phyloP scores from a whole-genome alignment of 1,139 yeast genomes.

The Yamadazyma atmosphaerica region DNA sequence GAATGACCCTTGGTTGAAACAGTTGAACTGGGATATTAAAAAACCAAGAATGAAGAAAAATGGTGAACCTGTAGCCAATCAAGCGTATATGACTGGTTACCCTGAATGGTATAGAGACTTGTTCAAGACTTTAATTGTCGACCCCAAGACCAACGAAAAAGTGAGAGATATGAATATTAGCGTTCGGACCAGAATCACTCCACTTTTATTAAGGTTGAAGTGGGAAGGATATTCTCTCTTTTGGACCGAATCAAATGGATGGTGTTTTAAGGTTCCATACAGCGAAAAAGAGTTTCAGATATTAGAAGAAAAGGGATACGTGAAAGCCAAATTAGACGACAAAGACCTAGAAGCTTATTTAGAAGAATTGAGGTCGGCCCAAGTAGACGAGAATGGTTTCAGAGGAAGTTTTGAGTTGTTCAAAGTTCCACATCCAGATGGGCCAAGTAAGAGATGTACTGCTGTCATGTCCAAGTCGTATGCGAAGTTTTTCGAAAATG shows the following conservation, averaged over 20 bases:
- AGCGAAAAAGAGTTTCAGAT: conserved; percentile 34
- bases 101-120: conserved; percentile 93
- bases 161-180: conserved; percentile 54
- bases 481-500: conserved; percentile 69
- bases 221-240: conserved; percentile 86
- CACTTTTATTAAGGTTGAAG: conserved; percentile 68
- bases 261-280: conserved; percentile 75
- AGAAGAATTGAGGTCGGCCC: conserved; percentile 21
- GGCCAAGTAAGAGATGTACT: conserved; percentile 72
- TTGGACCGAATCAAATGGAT: conserved; percentile 81
- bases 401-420: conserved; percentile 40
- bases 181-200: conserved; percentile 73
- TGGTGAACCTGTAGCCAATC: conserved; percentile 76
- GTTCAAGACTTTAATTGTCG: conserved; percentile 45
- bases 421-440: conserved; percentile 91
- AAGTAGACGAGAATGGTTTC: conserved; percentile 13
- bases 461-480: conserved; percentile 80
- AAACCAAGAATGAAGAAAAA: conserved; percentile 65
- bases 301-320: conserved; percentile 55
- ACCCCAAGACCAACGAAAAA: conserved; percentile 24
- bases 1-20: conserved; percentile 85
- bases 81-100: conserved; percentile 78
- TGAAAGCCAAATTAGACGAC: conserved; percentile 34
- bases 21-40: conserved; percentile 80
- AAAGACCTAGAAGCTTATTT: conserved; percentile 23